phyloP scores from a whole-genome alignment of 306 rosid genomes.

The Glycine tomentella region DNA sequence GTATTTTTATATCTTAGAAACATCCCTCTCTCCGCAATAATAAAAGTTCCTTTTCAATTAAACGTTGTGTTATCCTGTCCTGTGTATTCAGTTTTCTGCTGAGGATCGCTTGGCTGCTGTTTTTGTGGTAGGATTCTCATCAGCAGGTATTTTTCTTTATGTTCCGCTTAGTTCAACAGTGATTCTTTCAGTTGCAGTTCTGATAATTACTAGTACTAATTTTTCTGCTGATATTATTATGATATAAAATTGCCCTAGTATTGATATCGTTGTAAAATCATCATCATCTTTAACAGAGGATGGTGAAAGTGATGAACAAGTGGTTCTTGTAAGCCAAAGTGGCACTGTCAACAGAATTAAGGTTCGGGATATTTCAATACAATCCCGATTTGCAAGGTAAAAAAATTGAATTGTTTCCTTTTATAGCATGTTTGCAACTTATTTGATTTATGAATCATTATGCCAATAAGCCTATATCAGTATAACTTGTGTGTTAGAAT shows the following conservation, averaged over 20 bases:
- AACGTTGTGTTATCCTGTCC: conserved; percentile 12
- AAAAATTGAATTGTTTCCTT: conserved; percentile 1
- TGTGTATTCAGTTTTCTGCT: conserved; percentile 65
- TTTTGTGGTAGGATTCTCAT: conserved; percentile 88
- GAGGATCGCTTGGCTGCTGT: conserved; percentile 93
- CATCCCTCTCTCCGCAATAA: neutral
- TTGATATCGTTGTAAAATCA: conserved; percentile 15
- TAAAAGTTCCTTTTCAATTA: conserved; percentile 18
- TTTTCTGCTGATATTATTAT: neutral
- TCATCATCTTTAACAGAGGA: conserved; percentile 66
- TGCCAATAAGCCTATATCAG: neutral
- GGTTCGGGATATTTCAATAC: conserved; percentile 94
- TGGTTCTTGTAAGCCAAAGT: conserved; percentile 94
- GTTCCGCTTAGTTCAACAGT: conserved; percentile 3
- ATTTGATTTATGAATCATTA: conserved; percentile 3
- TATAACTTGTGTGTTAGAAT: neutral
- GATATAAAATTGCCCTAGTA: neutral
- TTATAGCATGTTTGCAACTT: conserved; percentile 18
- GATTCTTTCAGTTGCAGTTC: neutral
- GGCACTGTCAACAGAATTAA: conserved; percentile 97
- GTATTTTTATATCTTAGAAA: conserved; percentile 48
- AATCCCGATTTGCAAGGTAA: conserved; percentile 96
- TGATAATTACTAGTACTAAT: conserved; percentile 10
- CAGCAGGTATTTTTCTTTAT: conserved; percentile 65
- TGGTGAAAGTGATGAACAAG: conserved; percentile 99